These are phyloP conservation scores for Hypoxylon sp. DNA, from an alignment of 2,329 filamentous ascomycete genomes.

Conservation along the genomic window DNA sequence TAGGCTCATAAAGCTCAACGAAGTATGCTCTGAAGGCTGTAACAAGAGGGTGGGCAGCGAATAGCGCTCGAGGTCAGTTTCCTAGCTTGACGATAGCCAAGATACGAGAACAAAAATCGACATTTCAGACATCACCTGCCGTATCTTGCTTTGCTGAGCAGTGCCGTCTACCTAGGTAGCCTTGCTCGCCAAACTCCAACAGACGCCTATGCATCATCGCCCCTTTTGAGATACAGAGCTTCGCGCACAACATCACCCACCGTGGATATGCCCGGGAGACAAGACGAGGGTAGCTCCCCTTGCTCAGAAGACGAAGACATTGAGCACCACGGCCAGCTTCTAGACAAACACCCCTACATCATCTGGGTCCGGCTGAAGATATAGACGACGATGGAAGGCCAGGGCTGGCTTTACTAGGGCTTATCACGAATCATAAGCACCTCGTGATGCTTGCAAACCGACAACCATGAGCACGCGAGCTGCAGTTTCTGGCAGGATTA, in stretches of 20 bases:
- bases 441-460: slow-evolving; percentile 35
- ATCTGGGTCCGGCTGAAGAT: slow-evolving; percentile 25
- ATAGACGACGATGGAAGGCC: slow-evolving; percentile 36
- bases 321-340: slow-evolving; percentile 15
- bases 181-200: slow-evolving; percentile 35
- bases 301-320: slow-evolving; percentile 28
- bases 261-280: slow-evolving; percentile 22
- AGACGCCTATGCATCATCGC: slow-evolving; percentile 37
- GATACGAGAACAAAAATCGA: slow-evolving; percentile 54
- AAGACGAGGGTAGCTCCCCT: slow-evolving; percentile 35
- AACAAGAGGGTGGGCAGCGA: slow-evolving; percentile 62
- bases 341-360: slow-evolving; percentile 25
- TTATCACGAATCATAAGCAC: slow-evolving; percentile 24
- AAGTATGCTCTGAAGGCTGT: slow-evolving; percentile 58
- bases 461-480: slow-evolving; percentile 22
- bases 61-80: slow-evolving; percentile 69
- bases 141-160: slow-evolving; percentile 51
- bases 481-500: slow-evolving; percentile 21
- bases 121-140: slow-evolving; percentile 55
- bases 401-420: slow-evolving; percentile 25
- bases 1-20: slow-evolving; percentile 54
- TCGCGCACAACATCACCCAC: slow-evolving; percentile 25
- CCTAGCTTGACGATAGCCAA: slow-evolving; percentile 83
- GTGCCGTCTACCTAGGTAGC: slow-evolving; percentile 44
- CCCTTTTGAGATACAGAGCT: slow-evolving; percentile 36